Conservation (phyloP, 805 yeast genomes). For the Wickerhamomyces kurtzmanii region DNA sequence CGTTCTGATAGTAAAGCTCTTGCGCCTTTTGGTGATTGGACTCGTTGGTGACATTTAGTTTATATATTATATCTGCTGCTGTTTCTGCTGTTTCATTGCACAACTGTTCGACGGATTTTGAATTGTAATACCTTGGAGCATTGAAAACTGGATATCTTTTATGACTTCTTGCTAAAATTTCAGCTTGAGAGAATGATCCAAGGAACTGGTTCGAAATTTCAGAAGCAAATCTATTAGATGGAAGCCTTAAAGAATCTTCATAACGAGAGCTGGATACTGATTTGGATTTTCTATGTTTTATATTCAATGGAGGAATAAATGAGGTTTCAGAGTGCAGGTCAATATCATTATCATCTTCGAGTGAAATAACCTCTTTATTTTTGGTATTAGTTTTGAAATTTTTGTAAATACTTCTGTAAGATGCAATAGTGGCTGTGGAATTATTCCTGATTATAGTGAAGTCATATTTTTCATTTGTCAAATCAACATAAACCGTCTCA, state of each 20-base stretch:
- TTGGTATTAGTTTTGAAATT: conserved; percentile 11
- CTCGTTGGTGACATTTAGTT: conserved; percentile 4
- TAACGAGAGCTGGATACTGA: conserved; percentile 3
- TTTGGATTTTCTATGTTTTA: conserved; percentile 5
- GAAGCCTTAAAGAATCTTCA: conserved; percentile 9
- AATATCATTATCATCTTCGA: conserved; percentile 13
- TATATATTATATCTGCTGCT: conserved; percentile 15
- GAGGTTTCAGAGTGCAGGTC: conserved; percentile 1
- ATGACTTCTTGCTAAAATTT: conserved; percentile 1
- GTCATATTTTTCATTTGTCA: conserved; percentile 5
- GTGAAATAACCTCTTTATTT: conserved; percentile 10
- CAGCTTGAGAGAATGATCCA: background rate
- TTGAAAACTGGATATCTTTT: background rate
- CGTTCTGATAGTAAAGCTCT: conserved; percentile 5
- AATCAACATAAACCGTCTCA: conserved; percentile 3
- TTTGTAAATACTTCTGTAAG: conserved; percentile 7
- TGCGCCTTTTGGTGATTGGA: conserved; percentile 1
- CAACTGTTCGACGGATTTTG: conserved; percentile 3
- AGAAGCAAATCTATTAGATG: conserved; percentile 15
- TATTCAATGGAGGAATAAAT: no score
- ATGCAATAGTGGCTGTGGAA: background rate
- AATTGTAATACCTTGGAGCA: conserved; percentile 1
- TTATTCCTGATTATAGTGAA: background rate
- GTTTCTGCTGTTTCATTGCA: conserved; percentile 19
- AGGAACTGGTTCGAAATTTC: conserved; percentile 6